These are phyloP conservation scores for Bonia amplexicaulis DNA, from an alignment of 176 grass and related monocot species.

Conservation along the genomic window DNA sequence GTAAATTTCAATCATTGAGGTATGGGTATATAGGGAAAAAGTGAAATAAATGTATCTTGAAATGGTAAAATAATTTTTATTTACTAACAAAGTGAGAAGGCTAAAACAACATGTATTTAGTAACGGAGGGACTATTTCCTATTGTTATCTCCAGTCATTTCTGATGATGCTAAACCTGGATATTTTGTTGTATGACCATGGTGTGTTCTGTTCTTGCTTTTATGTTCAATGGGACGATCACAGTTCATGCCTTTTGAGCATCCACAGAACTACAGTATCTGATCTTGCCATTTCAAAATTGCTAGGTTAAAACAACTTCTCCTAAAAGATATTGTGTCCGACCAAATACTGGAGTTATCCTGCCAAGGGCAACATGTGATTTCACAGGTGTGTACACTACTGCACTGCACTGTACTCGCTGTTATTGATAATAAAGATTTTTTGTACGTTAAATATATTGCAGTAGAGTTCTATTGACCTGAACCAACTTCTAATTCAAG, in stretches of 20 bases:
- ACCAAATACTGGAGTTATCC: constrained; percentile 91
- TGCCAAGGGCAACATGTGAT: constrained; percentile 65
- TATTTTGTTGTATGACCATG: background rate
- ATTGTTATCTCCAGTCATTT: constrained; percentile 10
- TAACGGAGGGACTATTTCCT: background rate
- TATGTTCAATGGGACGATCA: background rate
- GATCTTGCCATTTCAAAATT: constrained; percentile 16
- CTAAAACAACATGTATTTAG: background rate
- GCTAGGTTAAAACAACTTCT: constrained; percentile 96
- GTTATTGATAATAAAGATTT: constrained; percentile 11
- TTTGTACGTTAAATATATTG: constrained; percentile 3
- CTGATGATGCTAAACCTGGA: background rate
- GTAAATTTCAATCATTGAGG: background rate
- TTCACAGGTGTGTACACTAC: constrained; percentile 66
- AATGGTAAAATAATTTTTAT: background rate
- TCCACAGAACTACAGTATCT: background rate
- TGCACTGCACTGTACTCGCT: background rate
- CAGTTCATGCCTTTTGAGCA: background rate
- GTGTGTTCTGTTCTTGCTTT: background rate
- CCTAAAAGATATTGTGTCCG: constrained; percentile 92
- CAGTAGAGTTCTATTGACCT: background rate
- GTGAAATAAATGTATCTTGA: background rate
- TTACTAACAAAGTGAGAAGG: background rate
- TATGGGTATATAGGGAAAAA: background rate
- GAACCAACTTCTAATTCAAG: background rate